Evolutionary conservation across 176 grass and related monocot species (phyloP), one percentile per base, ranked within the genome.

Genomic region (Otatea glauca): DNA sequence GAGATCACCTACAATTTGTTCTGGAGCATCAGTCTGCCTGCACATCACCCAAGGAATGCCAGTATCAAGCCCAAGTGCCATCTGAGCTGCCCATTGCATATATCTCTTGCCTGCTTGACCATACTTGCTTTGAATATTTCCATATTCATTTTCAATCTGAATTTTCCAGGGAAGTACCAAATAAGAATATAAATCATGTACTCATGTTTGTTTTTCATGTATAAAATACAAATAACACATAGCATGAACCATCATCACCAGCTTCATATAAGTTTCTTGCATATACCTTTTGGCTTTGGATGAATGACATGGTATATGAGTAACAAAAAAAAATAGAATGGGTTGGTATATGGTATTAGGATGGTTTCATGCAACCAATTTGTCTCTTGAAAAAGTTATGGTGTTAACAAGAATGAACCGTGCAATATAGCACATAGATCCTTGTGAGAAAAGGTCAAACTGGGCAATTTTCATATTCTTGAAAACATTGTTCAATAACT

Each of bases 91-190:
- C 96, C 96, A 98, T 87, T 86, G 85, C 85, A 95, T 89, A 85
- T 98, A 98, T 60, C 83, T 85, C 86, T 95, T 92, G 38, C 96
- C 96, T 87, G 89, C 83, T 90, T 98, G 75, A 75, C 93, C 96
- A 90, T 78, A 98, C 0, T 27, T 61, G 8, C 69, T 50, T 90
- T 95, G 85, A 81, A 98, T 92, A 87, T 98, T 95, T 82, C 96
- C 96, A 56, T 98, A 98, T 84, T 98, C 96, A 84, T 98, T 98
- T 83, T 98, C 96, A 88, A 98, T 93, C 96, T 98, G 84, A 37
- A 37, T 37, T 37, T 4, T 37, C 35, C 35, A 80, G 29, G 74
- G 10, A 78, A 68, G 29, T 83, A 61, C 59, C 35, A 85, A 54
- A 61, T 81, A 72, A 55, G 25, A 88, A 85, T 49, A 63, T 44